Evolutionary conservation across 371 early-diverging fungal genomes (phyloP), one percentile per base, ranked within the genome.

Genomic region (Syncephalastrum monosporum): DNA sequence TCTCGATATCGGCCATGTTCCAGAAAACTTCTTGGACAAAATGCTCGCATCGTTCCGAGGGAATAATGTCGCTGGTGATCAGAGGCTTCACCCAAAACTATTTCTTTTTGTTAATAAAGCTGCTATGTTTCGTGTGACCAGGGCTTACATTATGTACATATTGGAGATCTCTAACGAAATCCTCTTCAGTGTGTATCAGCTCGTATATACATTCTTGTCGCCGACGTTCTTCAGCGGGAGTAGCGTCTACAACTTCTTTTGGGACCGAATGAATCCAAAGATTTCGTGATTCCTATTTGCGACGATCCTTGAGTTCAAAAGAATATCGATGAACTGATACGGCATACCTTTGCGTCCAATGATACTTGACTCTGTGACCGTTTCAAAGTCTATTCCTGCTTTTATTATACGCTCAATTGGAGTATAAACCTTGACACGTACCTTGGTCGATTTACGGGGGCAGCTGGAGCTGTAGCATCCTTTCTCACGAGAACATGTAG

Each of bases 171-270:
- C 81, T 81, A 12, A 94, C 92, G 75, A 88, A 95, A 65, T 93
- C 91, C 58, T 83, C 82, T 68, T 94, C 95, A 4, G 90, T 91
- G 50, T 89, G 79, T 41, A 96, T 89, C 55, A 94, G 60, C 72
- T 96, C 96, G 65, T 86, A 95, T 58, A 96, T 90, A 47, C 86
- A 85, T 67, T 96, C 94, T 69, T 96, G 96, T 0, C 95, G 85
- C 61, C 88, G 91, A 56, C 82, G 81, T 67, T 95, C 96, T 29
- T 79, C 66, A 1, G 50, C 33, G 7, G 61, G 50, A 7, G 64
- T 59, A 6, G 53, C 59, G n/a, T 68, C 62, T 14, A 64, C 57
- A 17, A 64, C 41, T 23, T 59, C 61, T 21, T 61, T 52, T 2
- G 69, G 65, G 2, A 68, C 66, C 12, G 58, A 57, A 27, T 66